A percentile compares a stretch with the other conserved stretches of the same genome.
These are phyloP conservation scores for Acanthamoeba royreba DNA, from an alignment of 208 protist genomes.

Conservation along the genomic window DNA sequence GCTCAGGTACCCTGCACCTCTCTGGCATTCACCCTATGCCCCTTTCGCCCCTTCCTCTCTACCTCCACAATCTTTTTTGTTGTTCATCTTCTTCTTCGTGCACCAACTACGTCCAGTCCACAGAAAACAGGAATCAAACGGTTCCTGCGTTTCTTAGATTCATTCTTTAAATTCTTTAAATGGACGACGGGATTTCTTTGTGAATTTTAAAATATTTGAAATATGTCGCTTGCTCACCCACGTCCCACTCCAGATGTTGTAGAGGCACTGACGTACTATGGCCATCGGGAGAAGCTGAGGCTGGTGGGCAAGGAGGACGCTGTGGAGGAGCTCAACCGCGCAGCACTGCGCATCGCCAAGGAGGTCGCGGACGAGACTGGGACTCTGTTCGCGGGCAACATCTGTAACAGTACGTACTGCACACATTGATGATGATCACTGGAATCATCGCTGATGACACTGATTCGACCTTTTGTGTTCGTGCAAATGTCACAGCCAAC, in stretches of 20 bases:
- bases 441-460: background rate
- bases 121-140: too few relatives aligned
- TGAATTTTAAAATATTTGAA: too few relatives aligned
- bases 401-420: constrained; percentile 8
- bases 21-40: too few relatives aligned
- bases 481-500: background rate
- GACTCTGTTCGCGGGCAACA: background rate
- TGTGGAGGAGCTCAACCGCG: background rate
- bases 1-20: constrained; percentile 19
- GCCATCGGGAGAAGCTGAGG: constrained; percentile 18
- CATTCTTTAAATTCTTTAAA: too few relatives aligned
- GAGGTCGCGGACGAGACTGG: constrained; percentile 20
- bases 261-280: constrained; percentile 37
- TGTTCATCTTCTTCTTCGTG: background rate
- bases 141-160: too few relatives aligned
- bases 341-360: constrained; percentile 24
- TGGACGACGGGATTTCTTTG: too few relatives aligned
- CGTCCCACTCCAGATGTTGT: too few relatives aligned
- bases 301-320: constrained; percentile 31
- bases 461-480: too few relatives aligned
- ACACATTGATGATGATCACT: background rate
- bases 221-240: too few relatives aligned
- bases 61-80: background rate
- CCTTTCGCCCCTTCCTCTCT: too few relatives aligned
- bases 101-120: too few relatives aligned